phyloP scores from a whole-genome alignment of 176 grass and related monocot species.

The Ensete ventricosum region DNA sequence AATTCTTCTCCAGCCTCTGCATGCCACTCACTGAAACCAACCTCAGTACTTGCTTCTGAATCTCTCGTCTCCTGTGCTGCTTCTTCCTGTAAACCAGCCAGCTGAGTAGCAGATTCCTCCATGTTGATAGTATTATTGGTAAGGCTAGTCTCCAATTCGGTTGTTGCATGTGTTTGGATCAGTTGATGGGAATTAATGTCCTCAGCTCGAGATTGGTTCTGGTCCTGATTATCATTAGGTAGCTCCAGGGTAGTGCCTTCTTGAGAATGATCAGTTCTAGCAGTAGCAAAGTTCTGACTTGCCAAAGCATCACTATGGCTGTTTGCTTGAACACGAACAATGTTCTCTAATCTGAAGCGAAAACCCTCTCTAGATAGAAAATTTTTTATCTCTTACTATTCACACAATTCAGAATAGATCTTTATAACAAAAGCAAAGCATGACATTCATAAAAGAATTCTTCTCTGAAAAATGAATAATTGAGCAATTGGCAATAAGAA shows the following conservation, averaged over 20 bases:
- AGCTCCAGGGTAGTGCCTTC: slow-evolving; percentile 14
- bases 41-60: slow-evolving; percentile 23
- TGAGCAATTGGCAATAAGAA: background rate
- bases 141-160: slow-evolving; percentile 32
- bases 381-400: slow-evolving; percentile 7
- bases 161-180: slow-evolving; percentile 15
- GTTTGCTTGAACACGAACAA: slow-evolving; percentile 56
- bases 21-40: slow-evolving; percentile 22
- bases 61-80: slow-evolving; percentile 27
- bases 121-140: slow-evolving; percentile 29
- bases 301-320: slow-evolving; percentile 43
- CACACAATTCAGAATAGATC: background rate
- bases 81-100: slow-evolving; percentile 35
- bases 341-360: slow-evolving; percentile 86
- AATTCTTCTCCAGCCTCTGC: slow-evolving; percentile 43
- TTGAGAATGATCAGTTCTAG: slow-evolving; percentile 39
- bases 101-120: slow-evolving; percentile 30
- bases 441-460: background rate
- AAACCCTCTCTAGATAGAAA: slow-evolving; percentile 82
- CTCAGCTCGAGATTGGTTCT: slow-evolving; percentile 20
- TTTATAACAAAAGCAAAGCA: background rate
- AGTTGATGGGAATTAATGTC: slow-evolving; percentile 28
- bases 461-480: background rate
- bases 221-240: slow-evolving; percentile 37
- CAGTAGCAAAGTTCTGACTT: slow-evolving; percentile 30